A percentile compares a stretch with the other conserved stretches of the same genome.
Conservation (phyloP, 352 stramenopile species). For the Globisporangium parvum region DNA sequence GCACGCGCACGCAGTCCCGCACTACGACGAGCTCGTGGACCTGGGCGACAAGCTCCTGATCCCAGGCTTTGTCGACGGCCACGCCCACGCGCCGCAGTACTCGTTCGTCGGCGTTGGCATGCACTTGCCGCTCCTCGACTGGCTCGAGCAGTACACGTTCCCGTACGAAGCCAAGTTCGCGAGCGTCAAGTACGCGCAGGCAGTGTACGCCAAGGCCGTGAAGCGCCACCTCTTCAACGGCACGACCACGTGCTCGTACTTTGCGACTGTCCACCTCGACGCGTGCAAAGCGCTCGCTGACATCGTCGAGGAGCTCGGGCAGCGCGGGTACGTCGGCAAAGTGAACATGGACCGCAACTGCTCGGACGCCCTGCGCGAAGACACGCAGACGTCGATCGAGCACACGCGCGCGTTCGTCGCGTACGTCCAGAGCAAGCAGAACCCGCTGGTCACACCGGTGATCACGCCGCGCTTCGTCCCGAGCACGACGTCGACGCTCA, state of each 20-base stretch:
- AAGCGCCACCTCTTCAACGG: conserved; percentile 79
- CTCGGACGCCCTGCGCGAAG: conserved; percentile 76
- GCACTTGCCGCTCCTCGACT: conserved; percentile 90
- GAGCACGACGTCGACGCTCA: conserved; percentile 76
- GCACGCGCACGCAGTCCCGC: not conserved
- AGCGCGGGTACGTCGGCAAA: conserved; percentile 91
- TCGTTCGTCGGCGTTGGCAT: conserved; percentile 92
- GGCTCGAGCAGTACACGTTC: conserved; percentile 94
- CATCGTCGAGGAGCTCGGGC: conserved; percentile 72
- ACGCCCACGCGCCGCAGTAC: conserved; percentile 93
- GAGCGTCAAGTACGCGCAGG: conserved; percentile 46
- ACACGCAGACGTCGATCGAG: conserved; percentile 74
- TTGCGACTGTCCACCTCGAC: conserved; percentile 89
- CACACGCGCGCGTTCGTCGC: conserved; percentile 86
- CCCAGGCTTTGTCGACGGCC: conserved; percentile 92
- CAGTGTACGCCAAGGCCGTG: conserved; percentile 89
- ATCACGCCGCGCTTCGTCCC: conserved; percentile 94
- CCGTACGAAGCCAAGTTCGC: conserved; percentile 86
- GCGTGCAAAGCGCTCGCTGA: conserved; percentile 89
- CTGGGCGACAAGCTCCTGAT: conserved; percentile 77
- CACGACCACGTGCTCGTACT: conserved; percentile 94
- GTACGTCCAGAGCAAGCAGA: conserved; percentile 77
- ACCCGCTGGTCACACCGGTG: conserved; percentile 76
- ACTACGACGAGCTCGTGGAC: conserved; percentile 57
- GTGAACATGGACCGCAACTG: conserved; percentile 95